Base-by-base conservation (phyloP, 306 rosid species). In the Arachis hypogaea region DNA sequence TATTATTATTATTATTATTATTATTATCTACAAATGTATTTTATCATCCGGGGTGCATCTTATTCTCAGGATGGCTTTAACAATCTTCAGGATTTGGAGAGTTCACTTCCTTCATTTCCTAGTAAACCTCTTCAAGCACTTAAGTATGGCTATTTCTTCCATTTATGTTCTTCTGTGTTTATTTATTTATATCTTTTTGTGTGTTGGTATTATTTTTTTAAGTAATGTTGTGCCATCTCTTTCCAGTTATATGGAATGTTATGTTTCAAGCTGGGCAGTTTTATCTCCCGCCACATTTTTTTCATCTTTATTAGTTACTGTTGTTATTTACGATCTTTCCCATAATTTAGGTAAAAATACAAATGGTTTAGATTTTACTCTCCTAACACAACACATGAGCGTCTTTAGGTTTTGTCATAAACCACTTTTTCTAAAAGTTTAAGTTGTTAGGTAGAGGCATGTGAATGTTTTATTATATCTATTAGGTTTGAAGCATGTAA, bases 91-190 rank as follows among this genome's bases (percentile, higher is more conserved):
- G 93, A 90, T 90, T 82, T 95, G 88, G 95, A 87, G 82, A 77
- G 82, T 73, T 94, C 99, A 29, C 82, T 95, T 80, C 85, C 97
- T 71, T 88, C 99, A 71, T 90, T 95, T 81, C 97, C 99, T 42
- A 85, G 69, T 18, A 90, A 84, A 83, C 97, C 97, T 77, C 95
- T 93, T 77, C 80, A 85, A 83, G 98, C 96, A 78, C 96, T 90
- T 36, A 88, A 93, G 98, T 93, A 93, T 74, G 90, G 60, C 59
- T 50, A 16, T 70, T 82, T 78, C 40, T 46, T 63, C 51, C 7
- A 5, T 11, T 6, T 22, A 63, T 57, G 3, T 7, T 52, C 49
- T 30, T 52, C 29, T 73, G 45, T 55, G 30, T 44, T 50, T 45
- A 5, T 51, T 16, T 55, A 0, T 51, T 49, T 45, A 6, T 9